Percentiles rank a stretch among this genome's conserved stretches.
Conservation (phyloP, 1,284 basidiomycete species). For the Melampsora americana region DNA sequence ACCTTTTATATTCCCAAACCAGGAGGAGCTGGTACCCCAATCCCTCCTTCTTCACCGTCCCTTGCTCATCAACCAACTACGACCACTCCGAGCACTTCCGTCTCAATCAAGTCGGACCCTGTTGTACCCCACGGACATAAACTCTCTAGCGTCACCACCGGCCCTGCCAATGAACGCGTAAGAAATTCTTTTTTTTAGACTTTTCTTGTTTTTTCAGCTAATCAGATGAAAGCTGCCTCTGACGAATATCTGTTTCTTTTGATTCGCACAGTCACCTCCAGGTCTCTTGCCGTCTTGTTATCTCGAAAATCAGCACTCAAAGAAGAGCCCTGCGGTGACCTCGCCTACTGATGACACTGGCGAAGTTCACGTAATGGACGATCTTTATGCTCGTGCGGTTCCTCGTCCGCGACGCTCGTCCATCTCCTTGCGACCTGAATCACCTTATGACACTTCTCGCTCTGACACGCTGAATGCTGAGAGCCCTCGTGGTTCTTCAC, state of each 20-base stretch:
- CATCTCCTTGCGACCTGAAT: not conserved
- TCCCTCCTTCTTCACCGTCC: not conserved
- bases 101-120: not conserved
- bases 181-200: not conserved
- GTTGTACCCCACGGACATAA: not conserved
- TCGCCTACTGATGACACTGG: not conserved
- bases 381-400: not conserved
- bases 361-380: not conserved
- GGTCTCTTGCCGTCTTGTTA: not conserved
- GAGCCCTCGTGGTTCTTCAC: not conserved
- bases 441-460: not conserved
- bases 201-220: not conserved
- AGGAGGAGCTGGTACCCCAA: not conserved
- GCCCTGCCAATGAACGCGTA: not conserved
- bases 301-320: not conserved
- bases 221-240: not conserved
- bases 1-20: slow-evolving; percentile 2
- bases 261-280: not conserved
- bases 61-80: not conserved
- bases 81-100: not conserved
- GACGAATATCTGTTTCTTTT: not conserved
- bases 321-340: not conserved
- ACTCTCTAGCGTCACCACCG: not conserved
- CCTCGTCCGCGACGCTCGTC: not conserved
- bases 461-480: not conserved